These are phyloP conservation scores for Magnusiomyces suaveolens DNA, from an alignment of 1,139 yeast species.

Conservation along the genomic window DNA sequence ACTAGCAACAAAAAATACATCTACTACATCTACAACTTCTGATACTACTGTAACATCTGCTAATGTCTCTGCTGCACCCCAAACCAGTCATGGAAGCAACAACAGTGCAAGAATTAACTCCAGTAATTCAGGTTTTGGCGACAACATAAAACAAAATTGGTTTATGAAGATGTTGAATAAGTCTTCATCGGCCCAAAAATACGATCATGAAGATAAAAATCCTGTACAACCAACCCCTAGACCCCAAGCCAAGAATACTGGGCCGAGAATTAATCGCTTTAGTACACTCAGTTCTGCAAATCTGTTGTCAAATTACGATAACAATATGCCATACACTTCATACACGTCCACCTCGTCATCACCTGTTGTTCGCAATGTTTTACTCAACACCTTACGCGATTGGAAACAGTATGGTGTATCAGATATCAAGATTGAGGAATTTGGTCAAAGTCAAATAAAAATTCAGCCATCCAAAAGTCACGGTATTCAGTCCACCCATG, in stretches of 20 bases:
- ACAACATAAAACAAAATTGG: conserved; percentile 30
- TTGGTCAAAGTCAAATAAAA: neutral
- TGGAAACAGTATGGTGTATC: conserved; percentile 34
- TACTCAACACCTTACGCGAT: conserved; percentile 25
- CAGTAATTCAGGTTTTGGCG: neutral
- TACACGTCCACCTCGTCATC: neutral
- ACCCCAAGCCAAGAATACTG: neutral
- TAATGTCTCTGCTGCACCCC: neutral
- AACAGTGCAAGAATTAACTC: neutral
- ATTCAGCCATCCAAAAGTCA: neutral
- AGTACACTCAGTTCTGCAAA: neutral
- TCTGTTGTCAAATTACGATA: neutral
- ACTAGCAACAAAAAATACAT: no score
- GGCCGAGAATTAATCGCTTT: neutral
- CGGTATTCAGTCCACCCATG: neutral
- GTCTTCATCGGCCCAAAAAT: neutral
- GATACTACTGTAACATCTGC: neutral
- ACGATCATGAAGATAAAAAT: neutral
- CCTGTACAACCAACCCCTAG: neutral
- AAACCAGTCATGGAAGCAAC: neutral
- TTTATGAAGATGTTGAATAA: conserved; percentile 31
- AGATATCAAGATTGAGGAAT: conserved; percentile 21
- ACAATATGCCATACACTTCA: neutral
- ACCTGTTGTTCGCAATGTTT: neutral
- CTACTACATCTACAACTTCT: neutral